Evolutionary conservation across 2,329 filamentous ascomycete species (phyloP), one percentile per base, ranked within the genome.

Genomic region (Fusarium subtropicale): DNA sequence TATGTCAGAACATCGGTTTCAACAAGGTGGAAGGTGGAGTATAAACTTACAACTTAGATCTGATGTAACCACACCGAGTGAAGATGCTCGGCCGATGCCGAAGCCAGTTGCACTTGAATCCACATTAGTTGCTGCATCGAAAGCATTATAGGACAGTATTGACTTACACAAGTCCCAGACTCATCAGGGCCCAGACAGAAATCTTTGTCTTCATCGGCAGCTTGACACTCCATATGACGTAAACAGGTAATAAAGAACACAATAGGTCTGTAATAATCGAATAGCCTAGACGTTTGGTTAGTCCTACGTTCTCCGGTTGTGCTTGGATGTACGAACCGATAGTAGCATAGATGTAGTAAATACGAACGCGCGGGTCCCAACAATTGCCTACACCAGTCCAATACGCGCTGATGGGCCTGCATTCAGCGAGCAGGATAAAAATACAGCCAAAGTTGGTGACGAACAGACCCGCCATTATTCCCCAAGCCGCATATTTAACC

Each of bases 281-380:
- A 18, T 59, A 72, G 11, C 53, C 69, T 71, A 11, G 7, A 13
- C n/a, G 5, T 7, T 2, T 3, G 4, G 28, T 55, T 34, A 69
- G 58, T 41, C 18, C n/a, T 16, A 8, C 13, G 7, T 26, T n/a
- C 8, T 4, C 33, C 10, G 34, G 13, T 41, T 11, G 12, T n/a
- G 6, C 39, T 2, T 68, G 71, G 1, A 61, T 33, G 9, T 44
- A 61, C 60, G 24, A 28, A 64, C 61, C 65, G 31, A 79, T 79
- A 2, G 78, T 77, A 13, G 75, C 58, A 41, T 79, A 79, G 20
- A 79, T 79, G 10, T 66, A 65, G 47, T 79, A 79, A 5, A 79
- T 77, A 0, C 78, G 75, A 18, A 79, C 69, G 11, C 73, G 69
- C 1, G 73, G 50, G 16, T 79, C 70, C 77, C 78, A 79, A 22